Percentiles rank a stretch among this genome's conserved stretches.
Conservation (phyloP, 495 filamentous ascomycete genomes). For the Talaromyces thailandensis region DNA sequence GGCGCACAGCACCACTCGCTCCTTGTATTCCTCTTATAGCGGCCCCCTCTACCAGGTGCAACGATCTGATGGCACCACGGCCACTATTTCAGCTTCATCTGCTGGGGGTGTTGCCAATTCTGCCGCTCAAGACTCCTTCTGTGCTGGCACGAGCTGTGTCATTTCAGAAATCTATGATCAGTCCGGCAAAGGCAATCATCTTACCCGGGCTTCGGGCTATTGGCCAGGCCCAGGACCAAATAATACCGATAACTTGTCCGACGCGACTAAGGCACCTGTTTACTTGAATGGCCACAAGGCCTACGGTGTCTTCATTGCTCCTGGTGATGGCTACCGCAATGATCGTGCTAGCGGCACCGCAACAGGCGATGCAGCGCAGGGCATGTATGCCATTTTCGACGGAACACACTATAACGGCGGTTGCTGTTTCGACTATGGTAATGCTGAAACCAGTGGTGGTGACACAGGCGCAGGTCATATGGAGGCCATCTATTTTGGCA, state of each 20-base stretch:
- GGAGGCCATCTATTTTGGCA: constrained; percentile 53
- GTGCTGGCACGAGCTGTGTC: constrained; percentile 44
- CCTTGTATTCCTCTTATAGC: constrained; percentile 44
- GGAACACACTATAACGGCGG: constrained; percentile 48
- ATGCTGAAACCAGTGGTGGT: constrained; percentile 42
- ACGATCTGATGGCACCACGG: constrained; percentile 41
- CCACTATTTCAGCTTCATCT: constrained; percentile 34
- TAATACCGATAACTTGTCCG: constrained; percentile 46
- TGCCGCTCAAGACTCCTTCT: constrained; percentile 47
- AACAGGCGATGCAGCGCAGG: constrained; percentile 41
- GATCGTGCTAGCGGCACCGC: constrained; percentile 39
- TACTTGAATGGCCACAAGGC: constrained; percentile 47
- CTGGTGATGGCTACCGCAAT: constrained; percentile 47
- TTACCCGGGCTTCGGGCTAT: constrained; percentile 47
- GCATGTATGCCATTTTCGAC: constrained; percentile 51
- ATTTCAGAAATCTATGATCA: constrained; percentile 54
- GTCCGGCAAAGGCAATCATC: constrained; percentile 46
- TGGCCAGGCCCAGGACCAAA: constrained; percentile 38
- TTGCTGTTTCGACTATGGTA: constrained; percentile 57
- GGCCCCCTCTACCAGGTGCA: constrained; percentile 47
- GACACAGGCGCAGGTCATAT: constrained; percentile 52
- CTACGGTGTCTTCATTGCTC: constrained; percentile 48
- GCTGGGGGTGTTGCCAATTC: constrained; percentile 50
- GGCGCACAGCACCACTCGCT: constrained; percentile 52
- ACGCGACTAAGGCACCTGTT: constrained; percentile 45